phyloP scores from a whole-genome alignment of 176 grass and related monocot genomes.

The Carex pumila region DNA sequence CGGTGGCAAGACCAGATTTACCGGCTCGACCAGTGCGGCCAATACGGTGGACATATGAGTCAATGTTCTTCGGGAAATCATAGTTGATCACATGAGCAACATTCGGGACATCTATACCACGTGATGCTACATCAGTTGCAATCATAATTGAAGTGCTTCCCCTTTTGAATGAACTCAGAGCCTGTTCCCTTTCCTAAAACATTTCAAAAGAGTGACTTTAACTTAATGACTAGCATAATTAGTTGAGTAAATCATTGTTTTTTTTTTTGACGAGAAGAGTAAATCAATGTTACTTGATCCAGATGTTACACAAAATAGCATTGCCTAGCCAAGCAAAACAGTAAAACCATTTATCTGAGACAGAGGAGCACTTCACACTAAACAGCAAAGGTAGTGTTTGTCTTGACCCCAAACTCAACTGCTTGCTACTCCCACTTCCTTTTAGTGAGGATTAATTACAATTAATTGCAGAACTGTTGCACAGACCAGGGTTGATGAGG shows the following conservation, averaged over 20 bases:
- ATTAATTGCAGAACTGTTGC: neutral
- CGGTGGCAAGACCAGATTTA: conserved; percentile 56
- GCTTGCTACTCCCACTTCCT: neutral
- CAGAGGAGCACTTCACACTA: neutral
- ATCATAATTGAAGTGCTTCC: conserved; percentile 59
- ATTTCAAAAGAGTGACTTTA: conserved; percentile 10
- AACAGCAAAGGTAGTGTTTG: neutral
- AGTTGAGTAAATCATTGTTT: neutral
- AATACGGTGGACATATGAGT: conserved; percentile 76
- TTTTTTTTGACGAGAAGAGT: neutral
- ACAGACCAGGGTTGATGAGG: neutral
- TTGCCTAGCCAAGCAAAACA: neutral
- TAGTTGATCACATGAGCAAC: conserved; percentile 84
- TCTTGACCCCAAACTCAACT: neutral
- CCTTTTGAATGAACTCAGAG: conserved; percentile 63
- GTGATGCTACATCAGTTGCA: conserved; percentile 68
- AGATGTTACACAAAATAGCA: neutral
- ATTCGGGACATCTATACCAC: conserved; percentile 69
- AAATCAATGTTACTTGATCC: neutral
- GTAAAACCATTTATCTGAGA: neutral
- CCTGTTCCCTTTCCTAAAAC: conserved; percentile 54
- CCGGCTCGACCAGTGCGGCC: conserved; percentile 77
- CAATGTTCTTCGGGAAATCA: conserved; percentile 65
- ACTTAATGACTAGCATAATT: neutral
- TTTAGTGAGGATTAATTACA: neutral